Percentiles rank a stretch among this genome's conserved stretches.
phyloP scores from a whole-genome alignment of 805 yeast genomes.

The Metschnikowia matae region DNA sequence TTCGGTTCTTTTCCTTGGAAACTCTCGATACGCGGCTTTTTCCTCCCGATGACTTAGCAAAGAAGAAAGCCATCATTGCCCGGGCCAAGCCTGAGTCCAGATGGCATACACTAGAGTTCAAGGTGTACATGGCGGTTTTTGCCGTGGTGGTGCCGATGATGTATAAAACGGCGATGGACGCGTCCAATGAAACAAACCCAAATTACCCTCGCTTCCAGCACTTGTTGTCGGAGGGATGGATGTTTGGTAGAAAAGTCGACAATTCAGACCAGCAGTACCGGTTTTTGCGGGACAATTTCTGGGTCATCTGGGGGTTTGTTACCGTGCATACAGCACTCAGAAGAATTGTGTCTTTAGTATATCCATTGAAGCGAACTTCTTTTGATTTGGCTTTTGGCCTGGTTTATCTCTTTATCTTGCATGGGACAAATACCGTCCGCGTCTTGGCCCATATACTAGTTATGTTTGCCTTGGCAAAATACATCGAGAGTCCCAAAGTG shows the following conservation, averaged over 20 bases:
- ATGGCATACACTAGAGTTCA: conserved; percentile 79
- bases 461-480: conserved; percentile 48
- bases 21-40: conserved; percentile 48
- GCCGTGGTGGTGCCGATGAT: conserved; percentile 73
- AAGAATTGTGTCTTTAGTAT: conserved; percentile 19
- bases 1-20: conserved; percentile 46
- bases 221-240: conserved; percentile 77
- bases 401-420: conserved; percentile 64
- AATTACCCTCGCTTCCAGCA: conserved; percentile 63
- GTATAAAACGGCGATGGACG: conserved; percentile 77
- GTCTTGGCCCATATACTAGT: conserved; percentile 55
- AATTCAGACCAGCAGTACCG: conserved; percentile 88
- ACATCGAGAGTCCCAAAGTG: conserved; percentile 25
- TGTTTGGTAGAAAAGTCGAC: conserved; percentile 85
- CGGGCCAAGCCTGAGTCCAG: conserved; percentile 44
- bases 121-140: conserved; percentile 60
- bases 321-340: conserved; percentile 53
- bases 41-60: conserved; percentile 34
- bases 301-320: conserved; percentile 54
- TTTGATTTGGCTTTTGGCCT: conserved; percentile 76
- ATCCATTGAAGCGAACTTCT: conserved; percentile 37
- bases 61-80: conserved; percentile 28
- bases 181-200: conserved; percentile 69
- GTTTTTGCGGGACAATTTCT: conserved; percentile 79
- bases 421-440: conserved; percentile 71